A percentile compares a stretch with the other conserved stretches of the same genome.
Conservation (phyloP, 768 basidiomycete genomes). For the Trametes cinnabarina region DNA sequence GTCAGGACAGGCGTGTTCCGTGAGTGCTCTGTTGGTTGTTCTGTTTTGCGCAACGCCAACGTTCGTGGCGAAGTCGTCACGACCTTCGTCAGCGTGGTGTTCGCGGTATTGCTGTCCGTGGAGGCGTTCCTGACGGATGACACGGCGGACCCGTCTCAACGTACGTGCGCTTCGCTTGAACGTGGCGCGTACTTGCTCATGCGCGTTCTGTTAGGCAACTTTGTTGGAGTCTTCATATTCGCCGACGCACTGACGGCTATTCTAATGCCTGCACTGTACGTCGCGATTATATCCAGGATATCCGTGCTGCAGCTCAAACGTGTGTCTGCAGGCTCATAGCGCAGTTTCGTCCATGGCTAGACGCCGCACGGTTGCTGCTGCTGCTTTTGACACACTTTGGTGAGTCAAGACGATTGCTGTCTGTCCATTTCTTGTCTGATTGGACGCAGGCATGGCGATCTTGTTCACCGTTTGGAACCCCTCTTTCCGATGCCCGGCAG, state of each 20-base stretch:
- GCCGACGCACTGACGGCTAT: constrained; percentile 16
- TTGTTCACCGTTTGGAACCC: constrained; percentile 44
- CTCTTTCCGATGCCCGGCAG: constrained; percentile 41
- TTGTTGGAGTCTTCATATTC: constrained; percentile 45
- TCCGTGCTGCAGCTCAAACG: background rate
- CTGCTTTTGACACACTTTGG: constrained; percentile 47
- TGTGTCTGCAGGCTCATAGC: constrained; percentile 39
- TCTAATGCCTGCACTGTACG: constrained; percentile 41
- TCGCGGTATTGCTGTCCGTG: constrained; percentile 47
- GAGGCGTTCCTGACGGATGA: constrained; percentile 48
- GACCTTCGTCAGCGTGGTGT: constrained; percentile 44
- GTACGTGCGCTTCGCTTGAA: background rate
- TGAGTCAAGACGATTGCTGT: constrained; percentile 24
- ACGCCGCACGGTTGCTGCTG: constrained; percentile 48
- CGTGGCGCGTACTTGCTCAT: too few relatives aligned
- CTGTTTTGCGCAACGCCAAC: too few relatives aligned
- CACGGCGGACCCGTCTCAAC: constrained; percentile 39
- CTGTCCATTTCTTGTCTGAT: background rate
- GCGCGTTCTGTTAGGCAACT: constrained; percentile 41
- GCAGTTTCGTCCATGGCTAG: constrained; percentile 52
- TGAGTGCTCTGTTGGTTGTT: too few relatives aligned
- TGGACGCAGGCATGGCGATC: constrained; percentile 39
- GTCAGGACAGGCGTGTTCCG: constrained; percentile 27
- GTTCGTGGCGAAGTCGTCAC: constrained; percentile 37
- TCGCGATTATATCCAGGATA: background rate